Evolutionary conservation across 2,329 filamentous ascomycete species (phyloP).

Genomic region (Orbilia brochopaga): DNA sequence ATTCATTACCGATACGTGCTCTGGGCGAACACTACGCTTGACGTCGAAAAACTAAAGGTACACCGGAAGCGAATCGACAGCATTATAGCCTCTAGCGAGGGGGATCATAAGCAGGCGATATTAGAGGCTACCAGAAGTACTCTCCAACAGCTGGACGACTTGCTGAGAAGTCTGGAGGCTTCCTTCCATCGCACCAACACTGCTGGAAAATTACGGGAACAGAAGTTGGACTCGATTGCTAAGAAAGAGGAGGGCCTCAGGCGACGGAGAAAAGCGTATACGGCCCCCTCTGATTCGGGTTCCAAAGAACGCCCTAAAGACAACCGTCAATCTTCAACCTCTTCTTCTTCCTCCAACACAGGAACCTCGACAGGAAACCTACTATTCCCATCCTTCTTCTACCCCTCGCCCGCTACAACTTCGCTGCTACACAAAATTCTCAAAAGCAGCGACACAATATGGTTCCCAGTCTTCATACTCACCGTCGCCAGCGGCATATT

Average conservation of each 20-base stretch:
- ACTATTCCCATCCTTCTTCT: neutral
- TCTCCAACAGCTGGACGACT: too few relatives aligned
- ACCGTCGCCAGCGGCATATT: neutral
- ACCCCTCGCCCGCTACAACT: neutral
- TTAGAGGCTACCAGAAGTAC: too few relatives aligned
- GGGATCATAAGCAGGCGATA: too few relatives aligned
- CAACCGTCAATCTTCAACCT: neutral
- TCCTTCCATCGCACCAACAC: neutral
- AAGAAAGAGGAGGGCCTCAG: neutral
- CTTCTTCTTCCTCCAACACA: neutral
- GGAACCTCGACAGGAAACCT: neutral
- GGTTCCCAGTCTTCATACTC: constrained; percentile 2
- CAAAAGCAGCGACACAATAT: neutral
- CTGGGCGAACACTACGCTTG: too few relatives aligned
- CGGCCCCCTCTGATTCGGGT: neutral
- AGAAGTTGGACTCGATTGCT: neutral
- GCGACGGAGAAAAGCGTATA: neutral
- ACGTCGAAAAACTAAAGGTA: too few relatives aligned
- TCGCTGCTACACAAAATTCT: neutral
- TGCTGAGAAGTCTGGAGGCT: neutral
- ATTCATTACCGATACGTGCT: too few relatives aligned
- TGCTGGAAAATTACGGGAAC: neutral
- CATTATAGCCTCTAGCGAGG: too few relatives aligned
- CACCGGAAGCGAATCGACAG: too few relatives aligned
- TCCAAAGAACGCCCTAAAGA: neutral